These are phyloP conservation scores for Chrysoporthe deuterocubensis DNA, from an alignment of 2,329 filamentous ascomycete genomes.

Conservation along the genomic window DNA sequence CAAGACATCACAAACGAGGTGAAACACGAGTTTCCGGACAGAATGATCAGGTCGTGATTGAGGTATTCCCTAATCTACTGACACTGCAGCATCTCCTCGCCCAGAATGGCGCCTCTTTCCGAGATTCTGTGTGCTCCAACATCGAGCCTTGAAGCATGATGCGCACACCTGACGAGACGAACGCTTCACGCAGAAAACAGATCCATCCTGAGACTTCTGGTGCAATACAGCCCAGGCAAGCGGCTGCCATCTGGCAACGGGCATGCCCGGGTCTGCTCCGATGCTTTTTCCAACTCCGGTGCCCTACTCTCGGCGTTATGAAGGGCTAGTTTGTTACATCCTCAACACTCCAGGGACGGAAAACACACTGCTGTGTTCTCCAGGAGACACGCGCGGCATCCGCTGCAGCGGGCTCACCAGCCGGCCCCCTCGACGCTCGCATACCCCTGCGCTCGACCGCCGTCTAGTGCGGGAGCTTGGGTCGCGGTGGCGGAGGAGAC, in stretches of 20 bases:
- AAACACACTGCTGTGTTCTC: slow-evolving; percentile 12
- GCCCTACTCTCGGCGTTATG: slow-evolving; percentile 29
- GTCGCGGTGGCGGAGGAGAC: slow-evolving; percentile 18
- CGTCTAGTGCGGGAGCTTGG: slow-evolving; percentile 4
- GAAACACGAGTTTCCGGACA: not conserved
- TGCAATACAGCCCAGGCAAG: not conserved
- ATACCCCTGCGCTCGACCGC: slow-evolving; percentile 16
- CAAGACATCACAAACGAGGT: not conserved
- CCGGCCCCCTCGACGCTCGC: slow-evolving; percentile 10
- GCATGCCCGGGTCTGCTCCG: not conserved
- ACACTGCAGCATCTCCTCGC: too few relatives aligned
- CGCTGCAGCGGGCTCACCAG: slow-evolving; percentile 19
- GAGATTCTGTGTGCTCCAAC: not conserved
- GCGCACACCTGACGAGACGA: not conserved
- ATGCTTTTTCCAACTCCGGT: slow-evolving; percentile 1
- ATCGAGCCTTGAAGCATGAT: not conserved
- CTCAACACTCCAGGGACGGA: slow-evolving; percentile 19
- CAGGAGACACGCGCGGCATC: slow-evolving; percentile 8
- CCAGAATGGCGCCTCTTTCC: not conserved
- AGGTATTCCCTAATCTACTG: too few relatives aligned
- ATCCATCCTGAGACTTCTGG: not conserved
- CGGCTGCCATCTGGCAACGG: not conserved
- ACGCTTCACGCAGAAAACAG: not conserved
- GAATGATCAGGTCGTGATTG: not conserved
- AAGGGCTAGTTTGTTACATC: slow-evolving; percentile 22